Evolutionary conservation across 1,284 basidiomycete species (phyloP).

Genomic region (Psilocybe mexicana): DNA sequence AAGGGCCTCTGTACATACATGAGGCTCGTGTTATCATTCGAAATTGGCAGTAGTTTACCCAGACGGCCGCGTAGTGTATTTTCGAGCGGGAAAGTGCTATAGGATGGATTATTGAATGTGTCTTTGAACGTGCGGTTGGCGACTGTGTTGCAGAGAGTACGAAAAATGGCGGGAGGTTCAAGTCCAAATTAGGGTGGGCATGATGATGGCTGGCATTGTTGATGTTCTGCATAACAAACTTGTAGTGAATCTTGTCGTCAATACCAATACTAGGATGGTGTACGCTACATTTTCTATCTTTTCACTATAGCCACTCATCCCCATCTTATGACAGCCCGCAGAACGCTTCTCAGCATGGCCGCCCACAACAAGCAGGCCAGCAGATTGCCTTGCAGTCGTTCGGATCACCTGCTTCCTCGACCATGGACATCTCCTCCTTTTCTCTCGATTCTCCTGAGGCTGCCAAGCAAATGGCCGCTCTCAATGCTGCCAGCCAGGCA

Average conservation of each 20-base stretch:
- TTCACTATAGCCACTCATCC: slow-evolving; percentile 1
- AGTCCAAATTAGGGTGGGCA: not conserved
- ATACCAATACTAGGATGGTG: slow-evolving; percentile 28
- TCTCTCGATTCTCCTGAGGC: slow-evolving; percentile 55
- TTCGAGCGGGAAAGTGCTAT: not conserved
- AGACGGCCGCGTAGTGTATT: not conserved
- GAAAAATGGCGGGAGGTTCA: not conserved
- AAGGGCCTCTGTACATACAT: not conserved
- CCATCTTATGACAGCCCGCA: slow-evolving; percentile 30
- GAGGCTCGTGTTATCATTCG: not conserved
- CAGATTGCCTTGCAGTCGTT: slow-evolving; percentile 35
- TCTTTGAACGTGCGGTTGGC: not conserved
- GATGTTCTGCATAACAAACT: not conserved
- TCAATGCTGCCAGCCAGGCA: slow-evolving; percentile 62
- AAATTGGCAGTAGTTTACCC: not conserved
- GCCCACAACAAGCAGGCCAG: slow-evolving; percentile 30
- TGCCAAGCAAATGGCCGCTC: slow-evolving; percentile 76
- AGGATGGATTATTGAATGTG: not conserved
- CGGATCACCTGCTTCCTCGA: slow-evolving; percentile 31
- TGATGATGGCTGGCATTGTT: slow-evolving; percentile 1
- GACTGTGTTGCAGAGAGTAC: not conserved
- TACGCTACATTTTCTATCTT: slow-evolving; percentile 17
- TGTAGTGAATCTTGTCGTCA: not conserved
- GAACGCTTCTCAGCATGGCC: slow-evolving; percentile 31
- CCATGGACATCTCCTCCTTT: slow-evolving; percentile 37